phyloP scores from a whole-genome alignment of 306 rosid species.

The Cyclanthera cordifolia region DNA sequence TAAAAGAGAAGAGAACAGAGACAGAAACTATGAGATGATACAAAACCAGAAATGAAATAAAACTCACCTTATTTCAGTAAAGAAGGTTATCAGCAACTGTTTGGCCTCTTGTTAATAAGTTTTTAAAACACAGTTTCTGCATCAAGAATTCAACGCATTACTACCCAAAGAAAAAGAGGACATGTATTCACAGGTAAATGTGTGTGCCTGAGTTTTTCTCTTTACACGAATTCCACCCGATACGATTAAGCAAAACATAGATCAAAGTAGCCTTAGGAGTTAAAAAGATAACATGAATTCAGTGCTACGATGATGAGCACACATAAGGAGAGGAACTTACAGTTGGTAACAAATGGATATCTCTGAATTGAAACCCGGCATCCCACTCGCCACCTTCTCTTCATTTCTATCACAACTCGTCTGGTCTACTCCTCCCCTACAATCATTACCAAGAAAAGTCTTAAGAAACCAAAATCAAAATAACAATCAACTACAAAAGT shows the following conservation, averaged over 20 bases:
- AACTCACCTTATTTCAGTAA: slow-evolving; percentile 30
- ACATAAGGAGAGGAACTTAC: background rate
- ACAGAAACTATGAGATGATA: background rate
- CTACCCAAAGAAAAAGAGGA: background rate
- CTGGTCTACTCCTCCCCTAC: background rate
- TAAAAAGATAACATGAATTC: no score
- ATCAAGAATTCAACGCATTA: slow-evolving; percentile 6
- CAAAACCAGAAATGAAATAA: background rate
- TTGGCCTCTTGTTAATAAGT: background rate
- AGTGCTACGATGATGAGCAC: no score
- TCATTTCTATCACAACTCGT: background rate
- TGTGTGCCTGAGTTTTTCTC: background rate
- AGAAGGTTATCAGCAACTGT: slow-evolving; percentile 11
- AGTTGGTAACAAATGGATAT: slow-evolving; percentile 6
- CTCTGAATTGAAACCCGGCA: background rate
- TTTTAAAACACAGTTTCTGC: slow-evolving; percentile 8
- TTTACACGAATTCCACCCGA: background rate
- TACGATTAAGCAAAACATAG: background rate
- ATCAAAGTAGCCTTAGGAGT: background rate
- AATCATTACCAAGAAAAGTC: background rate
- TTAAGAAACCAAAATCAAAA: background rate
- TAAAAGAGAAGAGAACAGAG: slow-evolving; percentile 8
- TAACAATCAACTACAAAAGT: background rate
- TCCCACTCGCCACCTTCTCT: slow-evolving; percentile 8
- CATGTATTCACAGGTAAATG: background rate